Percentiles rank a stretch among this genome's conserved stretches.
phyloP scores from a whole-genome alignment of 108 stramenopile species.

The Discostella stelligeroides region DNA sequence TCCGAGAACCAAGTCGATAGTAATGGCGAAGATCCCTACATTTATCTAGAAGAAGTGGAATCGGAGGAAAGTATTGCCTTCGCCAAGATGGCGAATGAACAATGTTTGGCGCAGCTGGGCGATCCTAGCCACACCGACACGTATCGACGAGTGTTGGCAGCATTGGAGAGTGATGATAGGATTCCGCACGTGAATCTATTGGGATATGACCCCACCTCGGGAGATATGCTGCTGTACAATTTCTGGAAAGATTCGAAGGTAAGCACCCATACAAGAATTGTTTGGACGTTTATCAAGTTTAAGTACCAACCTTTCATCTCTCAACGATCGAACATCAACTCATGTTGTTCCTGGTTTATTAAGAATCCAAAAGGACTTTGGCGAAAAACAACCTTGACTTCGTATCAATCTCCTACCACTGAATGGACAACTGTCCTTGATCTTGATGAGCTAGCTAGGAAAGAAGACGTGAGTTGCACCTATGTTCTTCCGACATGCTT shows the following conservation, averaged over 20 bases:
- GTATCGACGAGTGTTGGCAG: constrained; percentile 64
- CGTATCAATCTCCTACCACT: constrained; percentile 54
- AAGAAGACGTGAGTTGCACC: constrained; percentile 42
- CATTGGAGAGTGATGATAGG: constrained; percentile 72
- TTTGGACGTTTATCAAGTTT: too few species aligned
- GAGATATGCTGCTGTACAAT: constrained; percentile 65
- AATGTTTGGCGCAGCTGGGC: constrained; percentile 70
- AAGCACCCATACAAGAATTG: not conserved
- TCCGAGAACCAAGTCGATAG: not conserved
- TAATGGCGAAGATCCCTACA: constrained; percentile 70
- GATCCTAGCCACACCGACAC: constrained; percentile 63
- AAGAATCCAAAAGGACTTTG: constrained; percentile 83
- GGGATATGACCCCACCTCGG: constrained; percentile 61
- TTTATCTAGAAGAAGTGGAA: constrained; percentile 85
- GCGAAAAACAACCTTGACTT: constrained; percentile 72
- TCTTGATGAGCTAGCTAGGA: constrained; percentile 76
- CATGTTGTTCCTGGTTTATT: not conserved
- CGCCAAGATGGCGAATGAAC: constrained; percentile 73
- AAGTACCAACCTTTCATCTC: too few species aligned
- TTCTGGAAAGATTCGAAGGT: constrained; percentile 79
- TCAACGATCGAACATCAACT: too few species aligned
- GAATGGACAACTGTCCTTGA: constrained; percentile 89
- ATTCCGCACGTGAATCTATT: constrained; percentile 70
- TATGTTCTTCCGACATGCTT: too few species aligned
- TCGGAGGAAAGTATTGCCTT: constrained; percentile 69